These are phyloP conservation scores for Leccinum fallax DNA, from an alignment of 1,284 basidiomycete species.

Conservation along the genomic window DNA sequence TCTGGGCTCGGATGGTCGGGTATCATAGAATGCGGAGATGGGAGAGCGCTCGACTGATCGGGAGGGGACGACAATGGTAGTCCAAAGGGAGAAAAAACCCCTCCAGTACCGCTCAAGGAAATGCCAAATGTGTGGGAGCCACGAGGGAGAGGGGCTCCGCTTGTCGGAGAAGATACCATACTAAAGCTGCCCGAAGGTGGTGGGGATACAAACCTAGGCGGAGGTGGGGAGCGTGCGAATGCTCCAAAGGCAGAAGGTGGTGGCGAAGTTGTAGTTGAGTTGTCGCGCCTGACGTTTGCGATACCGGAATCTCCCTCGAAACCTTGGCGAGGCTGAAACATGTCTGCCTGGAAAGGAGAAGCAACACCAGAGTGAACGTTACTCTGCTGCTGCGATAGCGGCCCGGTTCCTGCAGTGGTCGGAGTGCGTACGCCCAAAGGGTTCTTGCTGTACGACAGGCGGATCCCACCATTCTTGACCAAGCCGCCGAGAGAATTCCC, in stretches of 20 bases:
- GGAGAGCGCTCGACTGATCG: constrained; percentile 39
- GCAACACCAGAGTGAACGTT: constrained; percentile 28
- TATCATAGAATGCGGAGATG: constrained; percentile 55
- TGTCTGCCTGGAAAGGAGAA: constrained; percentile 39
- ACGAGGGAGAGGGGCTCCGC: constrained; percentile 31
- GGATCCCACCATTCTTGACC: constrained; percentile 93
- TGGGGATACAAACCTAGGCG: constrained; percentile 57
- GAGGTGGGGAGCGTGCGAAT: constrained; percentile 61
- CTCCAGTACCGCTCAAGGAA: constrained; percentile 30
- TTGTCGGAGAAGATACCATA: constrained; percentile 39
- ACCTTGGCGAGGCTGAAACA: constrained; percentile 40
- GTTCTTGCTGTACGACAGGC: constrained; percentile 95
- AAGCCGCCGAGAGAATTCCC: constrained; percentile 89
- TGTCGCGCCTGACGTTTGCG: constrained; percentile 38
- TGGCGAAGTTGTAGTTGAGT: constrained; percentile 43
- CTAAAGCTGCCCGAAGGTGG: constrained; percentile 45
- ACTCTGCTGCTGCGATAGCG: constrained; percentile 54
- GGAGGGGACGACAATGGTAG: constrained; percentile 44
- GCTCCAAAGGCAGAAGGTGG: constrained; percentile 44
- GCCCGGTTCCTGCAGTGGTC: constrained; percentile 55
- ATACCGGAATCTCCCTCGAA: constrained; percentile 39
- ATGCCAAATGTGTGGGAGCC: constrained; percentile 37
- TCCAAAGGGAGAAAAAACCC: constrained; percentile 65
- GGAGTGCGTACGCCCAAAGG: constrained; percentile 85
- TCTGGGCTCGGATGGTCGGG: constrained; percentile 58